Conservation (phyloP, 2,329 filamentous ascomycete genomes). For the Emmonsiellopsis sp. region DNA sequence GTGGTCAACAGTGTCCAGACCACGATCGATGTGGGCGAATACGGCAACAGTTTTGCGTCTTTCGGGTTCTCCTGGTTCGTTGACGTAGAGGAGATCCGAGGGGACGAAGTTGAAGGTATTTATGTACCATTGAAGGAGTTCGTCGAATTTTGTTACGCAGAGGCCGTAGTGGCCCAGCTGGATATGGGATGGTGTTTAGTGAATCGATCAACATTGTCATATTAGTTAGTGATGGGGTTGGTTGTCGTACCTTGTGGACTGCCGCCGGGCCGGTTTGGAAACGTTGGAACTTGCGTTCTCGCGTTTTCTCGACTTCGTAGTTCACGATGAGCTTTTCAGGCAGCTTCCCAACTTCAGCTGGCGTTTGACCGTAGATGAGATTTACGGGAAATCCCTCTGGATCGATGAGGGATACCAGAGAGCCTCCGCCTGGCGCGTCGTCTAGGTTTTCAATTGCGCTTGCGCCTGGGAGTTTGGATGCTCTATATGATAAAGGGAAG, state of each 20-base stretch:
- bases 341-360: constrained; percentile 12
- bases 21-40: constrained; percentile 45
- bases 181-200: background rate
- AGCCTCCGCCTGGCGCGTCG: constrained; percentile 33
- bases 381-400: constrained; percentile 33
- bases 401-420: constrained; percentile 28
- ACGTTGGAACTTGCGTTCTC: constrained; percentile 20
- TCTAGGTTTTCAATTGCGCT: constrained; percentile 22
- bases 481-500: background rate
- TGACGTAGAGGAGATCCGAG: constrained; percentile 19
- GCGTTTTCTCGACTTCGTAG: constrained; percentile 18
- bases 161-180: constrained; percentile 24
- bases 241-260: constrained; percentile 20
- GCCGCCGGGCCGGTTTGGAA: constrained; percentile 22
- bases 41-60: constrained; percentile 25
- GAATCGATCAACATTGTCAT: background rate
- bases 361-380: constrained; percentile 30
- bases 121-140: constrained; percentile 21
- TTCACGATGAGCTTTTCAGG: constrained; percentile 18
- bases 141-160: constrained; percentile 19
- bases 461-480: constrained; percentile 20
- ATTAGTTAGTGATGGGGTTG: background rate
- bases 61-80: constrained; percentile 5
- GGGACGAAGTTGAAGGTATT: constrained; percentile 23
- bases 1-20: constrained; percentile 40